Base-by-base conservation (phyloP, 345 rosid species). In the Bretschneidera sinensis region DNA sequence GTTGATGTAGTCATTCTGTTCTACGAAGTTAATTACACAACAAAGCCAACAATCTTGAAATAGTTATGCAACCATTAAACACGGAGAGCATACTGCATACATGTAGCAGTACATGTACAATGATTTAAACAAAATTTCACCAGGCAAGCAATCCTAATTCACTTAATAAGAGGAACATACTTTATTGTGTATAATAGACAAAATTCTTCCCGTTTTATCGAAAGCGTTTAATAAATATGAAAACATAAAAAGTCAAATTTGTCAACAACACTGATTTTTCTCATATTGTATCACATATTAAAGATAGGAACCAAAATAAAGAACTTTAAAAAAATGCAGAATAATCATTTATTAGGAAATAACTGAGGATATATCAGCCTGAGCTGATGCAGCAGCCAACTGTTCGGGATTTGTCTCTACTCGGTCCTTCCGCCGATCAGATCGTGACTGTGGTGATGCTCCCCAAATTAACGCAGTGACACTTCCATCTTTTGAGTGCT, bases 371-470 rank as follows among this genome's bases (percentile, higher is more conserved):
- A 94, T 94, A 73, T 94, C 99, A 34, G 99, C 97, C 73, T 79
- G 89, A 17, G 97, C 97, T 22, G 99, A 87, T 52, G 99, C 99
- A 74, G 99, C 99, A 74, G 99, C 97, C 75, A 94, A 72, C 73
- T 88, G 99, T 76, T 94, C 99, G 20, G 99, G 99, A 68, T 85
- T 94, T 56, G 97, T 90, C 81, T 94, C 99, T 0, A 94, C 99
- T 64, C 99, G 81, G 69, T 94, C 97, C 74, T 90, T 94, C 68
- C 84, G 88, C 59, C 99, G 72, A 81, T 94, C 98, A 55, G 98
- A 92, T 54, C 98, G 78, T 66, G 95, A 74, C 75, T 92, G 98
- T 58, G 98, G 98, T 14, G 98, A 88, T 20, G 98, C 98, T 63
- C 96, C 98, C 98, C 98, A 92, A 35, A 92, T 86, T 54, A 90